Conservation (phyloP, 2,329 filamentous ascomycete genomes). For the Hypocrella siamensis region DNA sequence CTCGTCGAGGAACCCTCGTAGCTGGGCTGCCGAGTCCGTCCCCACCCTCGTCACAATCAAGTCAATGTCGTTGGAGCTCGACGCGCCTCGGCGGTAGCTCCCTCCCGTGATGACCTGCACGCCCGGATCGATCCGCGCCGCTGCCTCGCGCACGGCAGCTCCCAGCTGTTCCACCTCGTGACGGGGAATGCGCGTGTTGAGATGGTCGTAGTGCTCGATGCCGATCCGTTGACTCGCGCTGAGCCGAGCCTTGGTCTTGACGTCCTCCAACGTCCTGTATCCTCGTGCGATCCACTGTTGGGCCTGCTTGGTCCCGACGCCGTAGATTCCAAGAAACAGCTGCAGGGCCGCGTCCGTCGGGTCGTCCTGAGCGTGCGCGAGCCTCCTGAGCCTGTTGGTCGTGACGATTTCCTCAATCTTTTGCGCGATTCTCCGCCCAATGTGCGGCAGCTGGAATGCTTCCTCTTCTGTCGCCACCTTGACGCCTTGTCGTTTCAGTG, state of each 20-base stretch:
- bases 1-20: conserved; percentile 44
- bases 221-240: conserved; percentile 59
- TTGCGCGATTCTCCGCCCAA: conserved; percentile 57
- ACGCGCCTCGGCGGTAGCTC: conserved; percentile 68
- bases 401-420: conserved; percentile 84
- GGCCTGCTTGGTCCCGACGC: conserved; percentile 55
- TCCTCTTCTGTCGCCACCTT: conserved; percentile 55
- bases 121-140: conserved; percentile 41
- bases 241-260: conserved; percentile 45
- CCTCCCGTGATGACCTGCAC: conserved; percentile 65
- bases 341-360: conserved; percentile 49
- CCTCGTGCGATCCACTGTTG: conserved; percentile 64
- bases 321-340: conserved; percentile 65
- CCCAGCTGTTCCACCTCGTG: conserved; percentile 59
- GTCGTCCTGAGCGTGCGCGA: conserved; percentile 56
- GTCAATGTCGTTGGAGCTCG: conserved; percentile 68
- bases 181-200: conserved; percentile 64
- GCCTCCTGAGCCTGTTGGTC: conserved; percentile 53
- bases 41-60: conserved; percentile 60
- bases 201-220: conserved; percentile 65
- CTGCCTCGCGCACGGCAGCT: conserved; percentile 41
- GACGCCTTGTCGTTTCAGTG: conserved; percentile 46
- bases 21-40: conserved; percentile 34
- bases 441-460: conserved; percentile 48
- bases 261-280: conserved; percentile 56